Evolutionary conservation across 2,329 filamentous ascomycete species (phyloP), one percentile per base, ranked within the genome.

Genomic region (Colletotrichum sp.): DNA sequence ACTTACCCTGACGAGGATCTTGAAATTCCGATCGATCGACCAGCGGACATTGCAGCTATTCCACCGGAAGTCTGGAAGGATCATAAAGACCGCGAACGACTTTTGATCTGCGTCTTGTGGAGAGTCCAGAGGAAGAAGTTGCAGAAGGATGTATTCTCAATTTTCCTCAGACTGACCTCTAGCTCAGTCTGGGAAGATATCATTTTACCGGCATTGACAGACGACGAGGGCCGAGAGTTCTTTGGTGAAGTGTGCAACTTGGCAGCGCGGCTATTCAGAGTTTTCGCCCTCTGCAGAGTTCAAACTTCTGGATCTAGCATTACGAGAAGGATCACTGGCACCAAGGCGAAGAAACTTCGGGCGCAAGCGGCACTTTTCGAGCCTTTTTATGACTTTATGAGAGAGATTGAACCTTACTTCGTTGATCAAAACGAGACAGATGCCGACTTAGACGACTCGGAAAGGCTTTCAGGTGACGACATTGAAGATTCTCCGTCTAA

Each of bases 401-500:
- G 39, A 8, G 65, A 70, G 7, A 55, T 78, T 18, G 43, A 71
- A 21, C 74, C 77, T 30, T 16, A 76, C 36, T 77, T 78, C 18
- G 55, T 69, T 7, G 36, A 52, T 12, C 28, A 59, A 18, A 26
- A 61, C 12, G 70, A 48, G n/a, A 28, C 39, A 69, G 61, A 32
- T 36, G 10, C 24, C 30, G 43, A 66, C 30, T 6, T 30, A 32
- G 71, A 71, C 9, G 65, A 52, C 16, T 59, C 32, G 79, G 57
- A 59, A n/a, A 28, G 32, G 14, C 30, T 32, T 57, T 67, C 64
- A 24, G 74, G 67, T 7, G 72, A 75, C 60, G 75, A 69, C n/a
- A 59, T 55, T 10, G 81, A 80, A 21, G 72, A 77, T n/a, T 74
- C 81, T 52, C 82, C 85, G n/a, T 82, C 86, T 21, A 84, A 86